Percentiles rank a stretch among this genome's conserved stretches.
Evolutionary conservation across 2,329 filamentous ascomycete species (phyloP).

Genomic region (Botryotinia convoluta): DNA sequence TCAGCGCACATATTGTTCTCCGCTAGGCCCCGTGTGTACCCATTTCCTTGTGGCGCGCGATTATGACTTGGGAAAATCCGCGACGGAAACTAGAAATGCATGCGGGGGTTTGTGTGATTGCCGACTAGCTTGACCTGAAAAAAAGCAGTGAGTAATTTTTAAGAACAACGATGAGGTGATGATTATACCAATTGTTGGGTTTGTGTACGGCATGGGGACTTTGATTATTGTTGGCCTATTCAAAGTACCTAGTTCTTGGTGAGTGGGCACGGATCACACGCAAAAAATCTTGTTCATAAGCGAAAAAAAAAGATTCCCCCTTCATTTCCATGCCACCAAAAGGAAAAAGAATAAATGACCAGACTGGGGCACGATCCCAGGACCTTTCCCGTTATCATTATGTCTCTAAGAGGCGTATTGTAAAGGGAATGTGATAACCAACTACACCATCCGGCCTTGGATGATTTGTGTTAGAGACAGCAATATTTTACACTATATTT

Average conservation of each 20-base stretch:
- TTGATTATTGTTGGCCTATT: background rate
- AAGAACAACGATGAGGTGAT: background rate
- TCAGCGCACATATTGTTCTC: background rate
- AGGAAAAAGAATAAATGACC: background rate
- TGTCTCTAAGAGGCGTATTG: background rate
- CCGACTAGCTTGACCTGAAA: background rate
- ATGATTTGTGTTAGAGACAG: accelerated
- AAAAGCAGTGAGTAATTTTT: background rate
- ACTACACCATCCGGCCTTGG: constrained; percentile 15
- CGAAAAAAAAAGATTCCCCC: background rate
- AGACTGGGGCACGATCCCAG: constrained; percentile 13
- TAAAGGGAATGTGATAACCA: constrained; percentile 15
- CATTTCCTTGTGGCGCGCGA: background rate
- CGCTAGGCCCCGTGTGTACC: background rate
- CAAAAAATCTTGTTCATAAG: background rate
- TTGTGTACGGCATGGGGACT: background rate
- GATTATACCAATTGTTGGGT: background rate
- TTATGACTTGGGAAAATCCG: background rate
- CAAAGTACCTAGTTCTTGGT: too few species aligned
- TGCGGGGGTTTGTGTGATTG: background rate
- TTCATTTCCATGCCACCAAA: background rate
- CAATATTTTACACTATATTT: background rate
- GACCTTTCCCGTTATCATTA: background rate
- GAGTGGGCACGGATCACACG: background rate
- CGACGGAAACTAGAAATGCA: background rate